A percentile compares a stretch with the other conserved stretches of the same genome.
Evolutionary conservation across 2,329 filamentous ascomycete genomes (phyloP).

Genomic region (Westerdykella ornata): DNA sequence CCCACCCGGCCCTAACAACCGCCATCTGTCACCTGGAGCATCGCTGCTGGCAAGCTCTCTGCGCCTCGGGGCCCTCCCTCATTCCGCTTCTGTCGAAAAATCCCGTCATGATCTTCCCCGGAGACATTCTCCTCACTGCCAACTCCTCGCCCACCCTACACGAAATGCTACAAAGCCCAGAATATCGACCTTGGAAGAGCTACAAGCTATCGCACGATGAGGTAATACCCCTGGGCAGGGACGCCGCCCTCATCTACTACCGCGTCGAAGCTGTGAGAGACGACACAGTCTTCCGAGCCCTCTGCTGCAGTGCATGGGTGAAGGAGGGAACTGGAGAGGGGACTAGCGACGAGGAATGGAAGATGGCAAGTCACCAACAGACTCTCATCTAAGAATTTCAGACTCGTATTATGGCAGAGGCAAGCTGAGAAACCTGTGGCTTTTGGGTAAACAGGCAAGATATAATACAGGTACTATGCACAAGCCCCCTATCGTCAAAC

Average conservation of each 20-base stretch:
- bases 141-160: slow-evolving; percentile 23
- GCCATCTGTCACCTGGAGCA: slow-evolving; percentile 28
- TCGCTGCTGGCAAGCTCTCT: slow-evolving; percentile 34
- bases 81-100: slow-evolving; percentile 29
- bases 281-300: slow-evolving; percentile 15
- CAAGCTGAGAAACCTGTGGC: background rate
- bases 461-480: slow-evolving; percentile 39
- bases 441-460: slow-evolving; percentile 20
- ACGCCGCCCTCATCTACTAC: slow-evolving; percentile 22
- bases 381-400: slow-evolving; percentile 16
- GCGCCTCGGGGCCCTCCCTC: slow-evolving; percentile 26
- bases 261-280: slow-evolving; percentile 17
- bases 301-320: slow-evolving; percentile 25
- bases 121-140: slow-evolving; percentile 31
- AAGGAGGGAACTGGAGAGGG: slow-evolving; percentile 14
- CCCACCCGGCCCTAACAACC: slow-evolving; percentile 20
- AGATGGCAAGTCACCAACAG: slow-evolving; percentile 27
- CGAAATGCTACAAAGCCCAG: slow-evolving; percentile 14
- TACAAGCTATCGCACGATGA: slow-evolving; percentile 26
- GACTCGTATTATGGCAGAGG: background rate
- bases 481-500: slow-evolving; percentile 32
- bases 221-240: slow-evolving; percentile 18
- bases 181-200: slow-evolving; percentile 19
- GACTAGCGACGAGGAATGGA: slow-evolving; percentile 13
- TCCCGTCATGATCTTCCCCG: slow-evolving; percentile 39